Base-by-base conservation (phyloP, 2,329 filamentous ascomycete genomes). In the Exophiala sp. region DNA sequence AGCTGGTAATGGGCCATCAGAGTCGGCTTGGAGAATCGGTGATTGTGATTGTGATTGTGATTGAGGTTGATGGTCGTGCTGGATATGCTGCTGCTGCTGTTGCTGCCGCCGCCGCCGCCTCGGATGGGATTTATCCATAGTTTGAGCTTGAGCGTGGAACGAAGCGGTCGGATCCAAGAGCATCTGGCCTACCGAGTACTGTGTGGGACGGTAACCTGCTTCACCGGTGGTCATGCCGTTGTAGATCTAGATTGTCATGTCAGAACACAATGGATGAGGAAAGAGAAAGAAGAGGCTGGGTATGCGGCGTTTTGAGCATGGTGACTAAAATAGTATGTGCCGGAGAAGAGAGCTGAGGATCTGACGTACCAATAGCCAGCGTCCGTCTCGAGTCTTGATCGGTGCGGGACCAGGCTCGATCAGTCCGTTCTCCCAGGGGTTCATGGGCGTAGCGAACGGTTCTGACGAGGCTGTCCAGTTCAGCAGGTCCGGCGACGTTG, bases 161-260 rank as follows among this genome's bases (percentile, higher is more conserved):
- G 49, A 58, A 34, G 45, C 57, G 51, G 49, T 57, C 2, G 63
- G 63, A 55, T 66, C 64, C 27, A 66, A 57, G 39, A 66, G 54
- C 64, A 66, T 66, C 52, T 66, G 60, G 2, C 64, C 64, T 1
- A 62, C 61, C n/a, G 58, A 60, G 50, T 66, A 66, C 40, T 65
- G 62, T 13, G 46, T 61, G 16, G 56, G 37, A 3, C 53, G 58
- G 49, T 61, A 66, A 2, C 62, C 63, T 9, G 52, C 60, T n/a
- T 56, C 46, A 0, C 62, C 62, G 4, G 59, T 61, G 5, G 60
- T 60, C 42, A 50, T 50, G 42, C 40, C 53, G 24, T 56, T 56
- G 53, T 55, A 55, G 18, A 50, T 50, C 46, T 48, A 14, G 21
- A 30, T 13, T 5, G 32, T 24, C 16, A 27, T 13, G 35, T 37